A percentile compares a stretch with the other conserved stretches of the same genome.
phyloP scores from a whole-genome alignment of 1,284 basidiomycete species.

The Pyrrhoderma lamaoense region DNA sequence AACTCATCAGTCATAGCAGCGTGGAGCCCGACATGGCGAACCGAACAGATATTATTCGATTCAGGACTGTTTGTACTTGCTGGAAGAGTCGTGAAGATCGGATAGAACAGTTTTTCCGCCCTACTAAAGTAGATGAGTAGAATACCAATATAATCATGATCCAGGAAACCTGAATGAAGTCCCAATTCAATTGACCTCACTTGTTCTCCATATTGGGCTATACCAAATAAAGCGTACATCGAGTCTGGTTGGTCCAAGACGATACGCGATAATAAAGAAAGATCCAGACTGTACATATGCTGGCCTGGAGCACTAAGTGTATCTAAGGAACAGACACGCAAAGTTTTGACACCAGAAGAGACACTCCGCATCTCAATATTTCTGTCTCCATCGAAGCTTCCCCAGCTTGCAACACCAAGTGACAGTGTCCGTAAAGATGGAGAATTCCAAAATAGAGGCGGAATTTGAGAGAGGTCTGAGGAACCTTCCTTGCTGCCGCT shows the following conservation, averaged over 20 bases:
- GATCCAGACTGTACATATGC: conserved; percentile 1
- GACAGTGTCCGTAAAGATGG: conserved; percentile 1
- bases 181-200: conserved; percentile 1
- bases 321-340: conserved; percentile 8
- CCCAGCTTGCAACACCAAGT: conserved; percentile 1
- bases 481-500: conserved; percentile 1
- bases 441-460: conserved; percentile 1
- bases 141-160: conserved; percentile 2
- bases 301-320: conserved; percentile 1
- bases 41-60: not conserved
- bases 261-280: not conserved
- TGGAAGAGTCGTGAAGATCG: conserved; percentile 6
- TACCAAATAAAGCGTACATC: conserved; percentile 1
- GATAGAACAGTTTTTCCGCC: conserved; percentile 1
- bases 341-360: not conserved
- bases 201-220: conserved; percentile 1
- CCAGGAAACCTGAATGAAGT: not conserved
- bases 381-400: not conserved
- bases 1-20: not conserved
- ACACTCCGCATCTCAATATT: not conserved
- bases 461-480: not conserved
- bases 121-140: conserved; percentile 6
- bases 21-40: not conserved
- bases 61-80: not conserved
- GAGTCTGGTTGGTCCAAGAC: conserved; percentile 5